phyloP scores from a whole-genome alignment of 2,329 filamentous ascomycete species.

The Botrytis tulipae region DNA sequence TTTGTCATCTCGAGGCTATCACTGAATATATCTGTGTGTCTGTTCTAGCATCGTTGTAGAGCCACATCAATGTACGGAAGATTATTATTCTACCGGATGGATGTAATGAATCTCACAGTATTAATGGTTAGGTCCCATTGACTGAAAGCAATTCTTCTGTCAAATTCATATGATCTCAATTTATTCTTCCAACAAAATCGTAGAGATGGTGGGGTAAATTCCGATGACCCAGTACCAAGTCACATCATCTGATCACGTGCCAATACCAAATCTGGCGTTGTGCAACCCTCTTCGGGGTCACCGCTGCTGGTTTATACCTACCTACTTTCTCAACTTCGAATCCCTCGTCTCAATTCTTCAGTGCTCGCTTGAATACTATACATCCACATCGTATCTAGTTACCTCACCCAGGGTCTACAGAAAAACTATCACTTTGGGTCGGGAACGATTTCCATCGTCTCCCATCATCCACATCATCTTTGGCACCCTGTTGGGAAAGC shows the following conservation, averaged over 20 bases:
- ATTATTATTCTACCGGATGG: neutral
- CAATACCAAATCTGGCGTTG: neutral
- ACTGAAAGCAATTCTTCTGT: neutral
- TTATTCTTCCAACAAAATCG: neutral
- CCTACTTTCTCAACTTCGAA: neutral
- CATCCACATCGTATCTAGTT: neutral
- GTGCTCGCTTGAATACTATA: neutral
- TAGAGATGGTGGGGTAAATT: neutral
- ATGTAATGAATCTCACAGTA: neutral
- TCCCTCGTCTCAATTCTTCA: neutral
- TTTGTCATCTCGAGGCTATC: neutral
- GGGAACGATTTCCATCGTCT: neutral
- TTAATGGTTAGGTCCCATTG: too few relatives aligned
- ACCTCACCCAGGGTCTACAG: neutral
- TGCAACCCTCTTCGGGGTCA: neutral
- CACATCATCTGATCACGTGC: neutral
- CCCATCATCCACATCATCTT: neutral
- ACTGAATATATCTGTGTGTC: neutral
- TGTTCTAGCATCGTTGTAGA: neutral
- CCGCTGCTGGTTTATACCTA: neutral
- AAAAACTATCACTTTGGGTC: neutral
- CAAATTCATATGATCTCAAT: neutral
- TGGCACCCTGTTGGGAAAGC: neutral
- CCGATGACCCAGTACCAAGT: neutral
- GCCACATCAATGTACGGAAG: neutral